phyloP scores from a whole-genome alignment of 108 stramenopile genomes.

The Epithemia pelagica region DNA sequence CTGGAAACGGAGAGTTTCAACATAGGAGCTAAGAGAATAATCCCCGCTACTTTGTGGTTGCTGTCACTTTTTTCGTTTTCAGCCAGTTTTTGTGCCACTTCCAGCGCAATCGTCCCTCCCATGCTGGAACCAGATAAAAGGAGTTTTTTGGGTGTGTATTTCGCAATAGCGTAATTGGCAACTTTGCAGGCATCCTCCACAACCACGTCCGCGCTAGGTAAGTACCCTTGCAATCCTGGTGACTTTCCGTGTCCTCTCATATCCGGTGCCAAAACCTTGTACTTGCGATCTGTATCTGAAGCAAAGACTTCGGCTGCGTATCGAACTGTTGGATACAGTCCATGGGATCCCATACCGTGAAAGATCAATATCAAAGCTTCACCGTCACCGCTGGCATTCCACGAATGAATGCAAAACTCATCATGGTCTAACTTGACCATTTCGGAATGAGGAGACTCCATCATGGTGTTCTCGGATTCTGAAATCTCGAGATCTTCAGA shows the following conservation, averaged over 20 bases:
- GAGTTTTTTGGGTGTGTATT: slow-evolving; percentile 27
- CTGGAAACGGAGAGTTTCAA: slow-evolving; percentile 51
- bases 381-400: neutral
- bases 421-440: neutral
- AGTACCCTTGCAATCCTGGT: slow-evolving; percentile 47
- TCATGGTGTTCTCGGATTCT: too few species aligned
- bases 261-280: slow-evolving; percentile 54
- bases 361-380: slow-evolving; percentile 54
- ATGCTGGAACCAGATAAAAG: slow-evolving; percentile 71
- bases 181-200: slow-evolving; percentile 48
- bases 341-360: slow-evolving; percentile 79
- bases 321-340: slow-evolving; percentile 66
- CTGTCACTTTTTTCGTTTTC: neutral
- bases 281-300: slow-evolving; percentile 14
- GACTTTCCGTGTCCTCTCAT: slow-evolving; percentile 75
- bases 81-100: slow-evolving; percentile 38
- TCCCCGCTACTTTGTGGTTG: slow-evolving; percentile 23
- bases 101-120: slow-evolving; percentile 76
- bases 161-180: slow-evolving; percentile 33
- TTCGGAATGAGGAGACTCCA: neutral
- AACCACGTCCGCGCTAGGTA: slow-evolving; percentile 46
- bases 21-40: slow-evolving; percentile 79
- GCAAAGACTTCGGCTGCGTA: slow-evolving; percentile 69
- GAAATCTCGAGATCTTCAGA: too few species aligned
- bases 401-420: neutral